A percentile compares a stretch with the other conserved stretches of the same genome.
Evolutionary conservation across 352 stramenopile genomes (phyloP).

Genomic region (Phytophthora megakarya): DNA sequence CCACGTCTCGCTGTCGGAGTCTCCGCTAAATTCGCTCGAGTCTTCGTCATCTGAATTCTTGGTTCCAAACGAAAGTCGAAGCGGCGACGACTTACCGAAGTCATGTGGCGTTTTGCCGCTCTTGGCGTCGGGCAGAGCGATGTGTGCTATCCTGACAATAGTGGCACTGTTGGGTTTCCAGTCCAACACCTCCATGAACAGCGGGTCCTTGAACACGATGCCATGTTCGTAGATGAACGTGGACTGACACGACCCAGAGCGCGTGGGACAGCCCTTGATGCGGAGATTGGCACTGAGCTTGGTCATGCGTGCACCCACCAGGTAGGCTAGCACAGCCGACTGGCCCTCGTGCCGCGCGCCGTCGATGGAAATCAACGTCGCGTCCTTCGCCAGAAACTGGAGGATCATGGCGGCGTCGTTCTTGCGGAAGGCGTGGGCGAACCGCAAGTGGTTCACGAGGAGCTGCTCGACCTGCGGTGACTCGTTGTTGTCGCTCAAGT

Average conservation of each 20-base stretch:
- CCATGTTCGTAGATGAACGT: constrained; percentile 80
- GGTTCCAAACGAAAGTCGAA: constrained; percentile 36
- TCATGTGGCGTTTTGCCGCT: constrained; percentile 41
- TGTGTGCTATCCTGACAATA: constrained; percentile 50
- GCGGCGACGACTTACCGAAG: constrained; percentile 33
- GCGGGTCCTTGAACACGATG: constrained; percentile 65
- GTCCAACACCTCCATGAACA: constrained; percentile 74
- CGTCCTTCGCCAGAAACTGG: constrained; percentile 67
- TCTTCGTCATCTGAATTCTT: constrained; percentile 38
- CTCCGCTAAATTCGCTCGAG: constrained; percentile 29
- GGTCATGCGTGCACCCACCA: constrained; percentile 70
- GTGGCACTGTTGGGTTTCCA: constrained; percentile 46
- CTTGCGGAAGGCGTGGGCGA: constrained; percentile 73
- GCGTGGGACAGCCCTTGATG: constrained; percentile 62
- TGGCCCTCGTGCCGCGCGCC: constrained; percentile 47
- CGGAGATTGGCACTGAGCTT: constrained; percentile 72
- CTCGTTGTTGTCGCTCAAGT: constrained; percentile 11
- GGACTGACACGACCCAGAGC: constrained; percentile 57
- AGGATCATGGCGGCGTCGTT: constrained; percentile 75
- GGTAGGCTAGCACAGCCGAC: constrained; percentile 69
- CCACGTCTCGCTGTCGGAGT: constrained; percentile 26
- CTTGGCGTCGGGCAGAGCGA: constrained; percentile 48
- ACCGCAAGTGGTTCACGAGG: constrained; percentile 61
- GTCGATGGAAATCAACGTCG: constrained; percentile 56
- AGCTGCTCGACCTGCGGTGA: constrained; percentile 48